Evolutionary conservation across 352 stramenopile species (phyloP).

Genomic region (Phytophthora sp.): DNA sequence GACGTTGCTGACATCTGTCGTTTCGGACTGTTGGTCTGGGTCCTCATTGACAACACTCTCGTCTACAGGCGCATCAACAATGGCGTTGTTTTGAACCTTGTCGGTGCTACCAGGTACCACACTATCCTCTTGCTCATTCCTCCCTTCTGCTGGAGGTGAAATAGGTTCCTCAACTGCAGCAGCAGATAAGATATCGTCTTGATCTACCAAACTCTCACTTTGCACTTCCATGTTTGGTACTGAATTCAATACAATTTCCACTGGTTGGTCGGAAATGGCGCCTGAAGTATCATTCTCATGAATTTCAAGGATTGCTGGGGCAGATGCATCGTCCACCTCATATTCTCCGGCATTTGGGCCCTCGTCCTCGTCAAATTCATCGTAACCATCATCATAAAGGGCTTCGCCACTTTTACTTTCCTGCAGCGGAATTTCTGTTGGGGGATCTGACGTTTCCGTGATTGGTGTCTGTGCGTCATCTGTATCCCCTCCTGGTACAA

Average conservation of each 20-base stretch:
- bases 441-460: background rate
- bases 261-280: background rate
- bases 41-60: background rate
- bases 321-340: background rate
- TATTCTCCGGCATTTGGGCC: conserved; percentile 3
- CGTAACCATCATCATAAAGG: conserved; percentile 42
- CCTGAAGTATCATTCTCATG: background rate
- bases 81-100: background rate
- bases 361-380: conserved; percentile 39
- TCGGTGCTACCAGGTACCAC: background rate
- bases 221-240: no score
- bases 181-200: no score
- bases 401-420: conserved; percentile 44
- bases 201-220: no score
- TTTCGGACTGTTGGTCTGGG: background rate
- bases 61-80: background rate
- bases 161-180: background rate
- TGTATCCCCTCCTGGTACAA: conserved; percentile 26
- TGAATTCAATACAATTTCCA: conserved; percentile 1
- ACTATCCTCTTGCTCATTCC: background rate
- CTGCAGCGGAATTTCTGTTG: conserved; percentile 13
- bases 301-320: background rate
- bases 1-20: background rate
- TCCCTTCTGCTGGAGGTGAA: background rate
- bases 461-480: conserved; percentile 1